phyloP scores from a whole-genome alignment of 352 stramenopile genomes.

The Pythium oligandrum region DNA sequence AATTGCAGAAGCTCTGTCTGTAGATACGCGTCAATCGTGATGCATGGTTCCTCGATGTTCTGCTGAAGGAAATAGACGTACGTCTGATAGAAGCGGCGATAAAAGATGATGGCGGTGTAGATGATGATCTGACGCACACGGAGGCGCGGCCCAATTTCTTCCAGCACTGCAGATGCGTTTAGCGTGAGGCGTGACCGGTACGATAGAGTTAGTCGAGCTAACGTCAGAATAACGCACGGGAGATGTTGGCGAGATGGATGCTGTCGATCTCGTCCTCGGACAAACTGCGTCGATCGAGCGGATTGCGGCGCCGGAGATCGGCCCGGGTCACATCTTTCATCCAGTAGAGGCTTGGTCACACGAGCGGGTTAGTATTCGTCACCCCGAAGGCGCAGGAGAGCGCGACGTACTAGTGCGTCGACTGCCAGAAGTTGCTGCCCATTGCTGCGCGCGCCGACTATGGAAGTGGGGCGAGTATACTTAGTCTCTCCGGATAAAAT shows the following conservation, averaged over 20 bases:
- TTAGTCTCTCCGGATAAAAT: background rate
- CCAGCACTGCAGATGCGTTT: constrained; percentile 43
- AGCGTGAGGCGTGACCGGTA: no score
- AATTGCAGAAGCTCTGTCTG: constrained; percentile 88
- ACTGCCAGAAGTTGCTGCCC: constrained; percentile 90
- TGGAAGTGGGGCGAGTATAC: background rate
- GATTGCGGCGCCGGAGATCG: constrained; percentile 76
- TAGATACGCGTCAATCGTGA: background rate
- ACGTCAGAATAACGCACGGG: constrained; percentile 27
- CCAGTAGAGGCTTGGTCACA: constrained; percentile 64
- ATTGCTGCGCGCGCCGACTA: constrained; percentile 26
- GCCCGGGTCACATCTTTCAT: constrained; percentile 82
- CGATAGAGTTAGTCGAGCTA: no score
- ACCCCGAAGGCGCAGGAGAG: background rate
- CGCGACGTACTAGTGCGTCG: constrained; percentile 79
- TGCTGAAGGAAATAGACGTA: constrained; percentile 18
- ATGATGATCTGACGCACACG: constrained; percentile 89
- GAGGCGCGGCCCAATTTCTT: constrained; percentile 76
- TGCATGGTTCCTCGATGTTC: no score
- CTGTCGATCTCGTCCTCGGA: constrained; percentile 84
- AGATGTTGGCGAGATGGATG: constrained; percentile 87
- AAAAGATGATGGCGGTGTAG: constrained; percentile 88
- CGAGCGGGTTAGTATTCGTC: background rate
- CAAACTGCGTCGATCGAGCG: constrained; percentile 67
- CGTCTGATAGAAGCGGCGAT: constrained; percentile 87